Evolutionary conservation across 2,329 filamentous ascomycete genomes (phyloP), one percentile per base, ranked within the genome.

Genomic region (Aspergillus eucalypticola): DNA sequence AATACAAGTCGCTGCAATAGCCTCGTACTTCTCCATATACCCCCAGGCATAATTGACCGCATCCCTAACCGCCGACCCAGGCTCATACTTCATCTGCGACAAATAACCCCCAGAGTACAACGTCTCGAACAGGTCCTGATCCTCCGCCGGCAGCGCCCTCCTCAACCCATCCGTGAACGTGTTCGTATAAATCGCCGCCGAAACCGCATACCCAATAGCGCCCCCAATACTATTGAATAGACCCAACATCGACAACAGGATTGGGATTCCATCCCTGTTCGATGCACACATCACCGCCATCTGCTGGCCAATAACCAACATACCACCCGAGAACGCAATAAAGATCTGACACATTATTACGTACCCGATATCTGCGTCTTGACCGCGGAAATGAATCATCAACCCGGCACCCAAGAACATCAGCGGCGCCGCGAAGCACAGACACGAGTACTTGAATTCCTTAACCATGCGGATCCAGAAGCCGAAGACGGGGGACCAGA

Each of bases 201-300:
- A 60, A 23, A 75, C 69, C 3, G 72, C 71, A 17, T 63, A 62
- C 6, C 76, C 76, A 15, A 78, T 72, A 3, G 75, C 70, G 5
- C 72, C 71, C 0, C 76, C 76, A 3, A 78, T 64, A 38, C 68
- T 76, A 39, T 67, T 65, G 61, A 71, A 74, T 23, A 78, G 60
- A 15, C 71, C 70, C 21, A 78, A 56, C 38, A 78, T 62, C 2
- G 76, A 72, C 17, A 78, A 65, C 64, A 77, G 69, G 66, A 77
- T 74, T 11, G 84, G 83, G 6, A 86, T 76, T 46, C 84, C 79
- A 55, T 83, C 78, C 55, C 86, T 83, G 56, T 79, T 79, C 17
- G 82, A 81, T 4, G 82, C 81, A 0, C 83, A 78, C 71, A 88
- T 83, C 46, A 87, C 81, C 6, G 85, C 83, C 65, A 88, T 82